phyloP scores from a whole-genome alignment of 148 eudicot genomes.

The Chenopodium quinoa region DNA sequence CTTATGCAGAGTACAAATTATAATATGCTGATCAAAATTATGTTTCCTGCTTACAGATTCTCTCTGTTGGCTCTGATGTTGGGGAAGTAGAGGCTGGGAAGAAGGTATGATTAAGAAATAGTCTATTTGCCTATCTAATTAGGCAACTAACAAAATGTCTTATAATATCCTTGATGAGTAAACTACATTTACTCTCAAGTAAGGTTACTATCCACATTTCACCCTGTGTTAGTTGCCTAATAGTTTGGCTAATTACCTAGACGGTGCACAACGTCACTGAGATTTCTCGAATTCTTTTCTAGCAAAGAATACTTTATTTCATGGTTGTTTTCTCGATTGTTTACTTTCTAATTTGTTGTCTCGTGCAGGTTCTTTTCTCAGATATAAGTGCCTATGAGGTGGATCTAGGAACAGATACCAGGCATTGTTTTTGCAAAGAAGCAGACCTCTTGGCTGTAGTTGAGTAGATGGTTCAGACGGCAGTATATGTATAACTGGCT shows the following conservation, averaged over 20 bases:
- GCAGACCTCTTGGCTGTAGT: constrained; percentile 80
- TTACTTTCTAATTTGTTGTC: constrained; percentile 1
- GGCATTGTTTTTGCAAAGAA: constrained; percentile 76
- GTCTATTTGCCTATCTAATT: background rate
- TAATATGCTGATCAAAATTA: too few species aligned
- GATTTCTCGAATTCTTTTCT: background rate
- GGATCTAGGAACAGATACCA: constrained; percentile 31
- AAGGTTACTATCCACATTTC: background rate
- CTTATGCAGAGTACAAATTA: too few species aligned
- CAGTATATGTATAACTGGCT: background rate
- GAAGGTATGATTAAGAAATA: constrained; percentile 51
- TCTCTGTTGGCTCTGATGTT: constrained; percentile 76
- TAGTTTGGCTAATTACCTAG: background rate
- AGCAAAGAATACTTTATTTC: background rate
- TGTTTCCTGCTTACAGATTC: constrained; percentile 45
- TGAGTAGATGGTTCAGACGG: constrained; percentile 35
- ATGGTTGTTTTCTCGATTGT: background rate
- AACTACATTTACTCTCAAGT: background rate
- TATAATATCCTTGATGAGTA: background rate
- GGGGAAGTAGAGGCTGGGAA: constrained; percentile 79
- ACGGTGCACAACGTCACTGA: background rate
- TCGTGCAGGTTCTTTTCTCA: constrained; percentile 89
- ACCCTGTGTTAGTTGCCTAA: background rate
- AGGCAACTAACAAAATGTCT: background rate
- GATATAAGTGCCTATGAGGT: constrained; percentile 94